Evolutionary conservation across 2,329 filamentous ascomycete genomes (phyloP), one percentile per base, ranked within the genome.

Genomic region (Dendrostoma leiphaemia): DNA sequence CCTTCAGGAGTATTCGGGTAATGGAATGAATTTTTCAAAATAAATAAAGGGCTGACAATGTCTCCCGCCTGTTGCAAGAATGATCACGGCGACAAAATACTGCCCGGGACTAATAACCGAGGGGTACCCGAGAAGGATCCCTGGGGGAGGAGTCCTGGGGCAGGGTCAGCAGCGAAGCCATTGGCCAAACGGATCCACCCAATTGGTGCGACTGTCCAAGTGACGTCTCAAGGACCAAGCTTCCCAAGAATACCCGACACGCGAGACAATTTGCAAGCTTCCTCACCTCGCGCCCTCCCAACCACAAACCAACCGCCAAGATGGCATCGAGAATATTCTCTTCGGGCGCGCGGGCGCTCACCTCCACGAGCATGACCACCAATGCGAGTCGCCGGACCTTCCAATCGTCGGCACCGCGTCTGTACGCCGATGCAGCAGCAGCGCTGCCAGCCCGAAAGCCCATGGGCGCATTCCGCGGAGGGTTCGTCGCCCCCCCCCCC

Each of bases 401-500:
- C 69, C 75, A 77, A 74, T 79, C 77, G 45, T 80, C 80, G 34
- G 61, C 73, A 19, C 68, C 68, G 52, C 65, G 68, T 58, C 74
- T 72, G 64, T 71, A 73, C 64, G 76, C 69, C 58, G 73, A 72
- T 45, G 67, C 73, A 37, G 67, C 72, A 52, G 47, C 43, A 21
- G 74, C 79, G 32, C 71, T 84, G 56, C 80, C 80, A n/a, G 74
- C 77, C 51, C 75, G 79, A 64, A 82, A 78, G 70, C 82, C 82
- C 43, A 72, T 84, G 56, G 82, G 82, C 61, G 82, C 82, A 56
- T 83, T 85, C 68, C 79, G 82, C 46, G 80, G 80, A 73, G 81
- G 82, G 82, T 84, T 64, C 68, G 81, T 74, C 40, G 38, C 9
- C 44, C 24, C 5, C 5, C 12, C 19, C 34, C 24, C 15, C 8